Conservation (phyloP, 2,329 filamentous ascomycete genomes). For the Colletotrichum sp. region DNA sequence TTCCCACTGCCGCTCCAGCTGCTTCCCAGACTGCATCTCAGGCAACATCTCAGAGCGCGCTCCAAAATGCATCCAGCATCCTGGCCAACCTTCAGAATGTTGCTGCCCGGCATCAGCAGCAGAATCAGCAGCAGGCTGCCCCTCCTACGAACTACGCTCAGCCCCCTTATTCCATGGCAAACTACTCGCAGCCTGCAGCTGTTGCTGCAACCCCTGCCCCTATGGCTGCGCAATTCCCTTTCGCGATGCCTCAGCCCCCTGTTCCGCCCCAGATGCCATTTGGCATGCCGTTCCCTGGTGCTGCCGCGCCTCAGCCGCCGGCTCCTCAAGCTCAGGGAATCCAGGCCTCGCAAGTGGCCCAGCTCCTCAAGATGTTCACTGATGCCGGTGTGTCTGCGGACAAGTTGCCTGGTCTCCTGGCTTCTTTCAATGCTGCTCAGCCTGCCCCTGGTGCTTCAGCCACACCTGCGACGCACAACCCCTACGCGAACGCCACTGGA, state of each 20-base stretch:
- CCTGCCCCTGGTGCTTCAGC: conserved; percentile 45
- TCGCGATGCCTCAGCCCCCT: conserved; percentile 34
- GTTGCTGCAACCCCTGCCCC: conserved; percentile 36
- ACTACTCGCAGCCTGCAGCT: conserved; percentile 64
- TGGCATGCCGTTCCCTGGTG: conserved; percentile 31
- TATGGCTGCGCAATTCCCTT: conserved; percentile 41
- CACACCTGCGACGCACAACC: conserved; percentile 21
- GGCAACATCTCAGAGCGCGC: conserved; percentile 28
- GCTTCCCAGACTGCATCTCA: conserved; percentile 11
- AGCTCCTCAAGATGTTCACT: conserved; percentile 76
- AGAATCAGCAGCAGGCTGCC: not conserved
- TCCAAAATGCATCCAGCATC: conserved; percentile 1
- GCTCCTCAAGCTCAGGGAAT: conserved; percentile 57
- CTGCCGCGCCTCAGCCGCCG: conserved; percentile 33
- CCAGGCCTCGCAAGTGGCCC: conserved; percentile 66
- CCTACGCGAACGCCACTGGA: not conserved
- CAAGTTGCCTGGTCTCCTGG: conserved; percentile 69
- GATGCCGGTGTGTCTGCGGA: conserved; percentile 79
- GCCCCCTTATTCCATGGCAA: conserved; percentile 11
- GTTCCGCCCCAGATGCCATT: conserved; percentile 26
- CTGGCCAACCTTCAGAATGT: conserved; percentile 6
- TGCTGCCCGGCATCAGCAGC: not conserved
- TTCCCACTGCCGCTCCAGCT: conserved; percentile 22
- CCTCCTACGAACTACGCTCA: not conserved
- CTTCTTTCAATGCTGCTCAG: conserved; percentile 49